Percentiles rank a stretch among this genome's conserved stretches.
Evolutionary conservation across 2,329 filamentous ascomycete genomes (phyloP).

Genomic region (Penicillium rolfsii): DNA sequence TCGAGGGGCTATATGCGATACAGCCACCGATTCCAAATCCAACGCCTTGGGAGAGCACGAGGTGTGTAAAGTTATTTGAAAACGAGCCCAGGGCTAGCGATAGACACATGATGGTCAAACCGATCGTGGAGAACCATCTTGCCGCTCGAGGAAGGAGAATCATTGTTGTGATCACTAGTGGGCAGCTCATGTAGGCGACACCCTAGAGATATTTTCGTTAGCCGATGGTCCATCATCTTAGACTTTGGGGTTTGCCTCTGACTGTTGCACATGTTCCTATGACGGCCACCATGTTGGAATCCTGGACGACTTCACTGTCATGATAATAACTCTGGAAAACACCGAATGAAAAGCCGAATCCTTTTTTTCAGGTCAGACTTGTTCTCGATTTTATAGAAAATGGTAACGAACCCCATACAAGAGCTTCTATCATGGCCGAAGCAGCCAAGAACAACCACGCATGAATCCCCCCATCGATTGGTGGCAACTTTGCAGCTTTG

Average conservation of each 20-base stretch:
- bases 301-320: conserved; percentile 29
- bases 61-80: conserved; percentile 27
- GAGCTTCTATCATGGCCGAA: conserved; percentile 56
- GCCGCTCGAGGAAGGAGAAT: conserved; percentile 26
- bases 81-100: conserved; percentile 33
- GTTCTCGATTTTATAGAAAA: not conserved
- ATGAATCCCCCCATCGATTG: conserved; percentile 43
- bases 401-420: conserved; percentile 55
- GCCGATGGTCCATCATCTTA: no score
- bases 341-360: conserved; percentile 32
- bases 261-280: conserved; percentile 40
- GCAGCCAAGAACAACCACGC: conserved; percentile 55
- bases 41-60: conserved; percentile 34
- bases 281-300: conserved; percentile 33
- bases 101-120: conserved; percentile 29
- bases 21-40: conserved; percentile 52
- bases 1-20: conserved; percentile 52
- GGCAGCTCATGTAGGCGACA: conserved; percentile 32
- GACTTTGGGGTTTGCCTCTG: not conserved
- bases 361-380: conserved; percentile 10
- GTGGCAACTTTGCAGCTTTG: conserved; percentile 30
- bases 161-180: conserved; percentile 26
- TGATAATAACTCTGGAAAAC: conserved; percentile 44
- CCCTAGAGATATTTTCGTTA: conserved; percentile 21
- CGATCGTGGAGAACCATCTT: conserved; percentile 28